Evolutionary conservation across 208 protist species (phyloP), one percentile per base, ranked within the genome.

Genomic region (Phytomonas serpens): DNA sequence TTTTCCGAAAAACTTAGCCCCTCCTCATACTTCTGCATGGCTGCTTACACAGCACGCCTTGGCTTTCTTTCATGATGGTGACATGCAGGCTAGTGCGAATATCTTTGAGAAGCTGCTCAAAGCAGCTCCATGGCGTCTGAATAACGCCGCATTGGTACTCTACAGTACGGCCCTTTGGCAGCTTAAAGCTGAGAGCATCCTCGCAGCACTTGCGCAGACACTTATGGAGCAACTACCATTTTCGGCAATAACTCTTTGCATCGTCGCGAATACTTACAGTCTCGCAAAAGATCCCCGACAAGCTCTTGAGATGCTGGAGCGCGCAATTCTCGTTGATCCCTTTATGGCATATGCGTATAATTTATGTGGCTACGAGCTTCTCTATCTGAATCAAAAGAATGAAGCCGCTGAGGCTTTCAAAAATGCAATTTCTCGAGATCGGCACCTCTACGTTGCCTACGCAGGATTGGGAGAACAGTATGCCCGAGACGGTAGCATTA

Each of bases 161-260:
- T 98, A 98, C 78, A 98, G 95, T 71, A 99, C 97, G 3, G 89
- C 97, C 4, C 73, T 99, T 33, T 99, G 98, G 97, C 98, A 99
- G 69, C 79, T 98, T 5, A 92, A 88, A 71, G 83, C 82, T 37
- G 88, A 93, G 40, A 71, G 79, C 23, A 78, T 84, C 29, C 85
- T 99, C 5, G 86, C 85, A 34, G 84, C 83, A 32, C 79, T 99
- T 14, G 88, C 96, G 30, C 93, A 99, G 72, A 74, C 85, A 29
- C 77, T 98, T n/a, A 85, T 89, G 42, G 93, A 98, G 29, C 80
- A 91, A 68, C 86, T 96, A 77, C 88, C 90, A 34, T 57, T 88
- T 23, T 84, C 90, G 34, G 83, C 97, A 10, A 82, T 98, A 29
- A 92, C 92, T 13, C 85, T 97, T 74, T 94, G 88, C 77, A 95